phyloP scores from a whole-genome alignment of 495 filamentous ascomycete genomes.

The Penicillium cataractarum region DNA sequence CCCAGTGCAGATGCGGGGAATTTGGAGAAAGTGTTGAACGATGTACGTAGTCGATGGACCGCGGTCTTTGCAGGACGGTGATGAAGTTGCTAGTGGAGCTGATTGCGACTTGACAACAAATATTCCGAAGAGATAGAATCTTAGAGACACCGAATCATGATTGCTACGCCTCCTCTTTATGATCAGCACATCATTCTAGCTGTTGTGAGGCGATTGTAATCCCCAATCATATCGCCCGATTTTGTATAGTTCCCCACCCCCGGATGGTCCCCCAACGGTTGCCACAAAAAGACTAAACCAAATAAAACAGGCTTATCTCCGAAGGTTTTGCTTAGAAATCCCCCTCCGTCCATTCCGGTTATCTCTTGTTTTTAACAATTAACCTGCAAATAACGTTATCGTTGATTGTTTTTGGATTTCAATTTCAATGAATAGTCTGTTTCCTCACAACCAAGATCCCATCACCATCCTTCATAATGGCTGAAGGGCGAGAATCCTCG shows the following conservation, averaged over 20 bases:
- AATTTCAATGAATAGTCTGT: not conserved
- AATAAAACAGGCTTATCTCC: conserved; percentile 9
- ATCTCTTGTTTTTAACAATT: not conserved
- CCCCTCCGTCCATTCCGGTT: conserved; percentile 17
- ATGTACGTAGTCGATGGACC: conserved; percentile 24
- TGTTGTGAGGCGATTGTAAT: not conserved
- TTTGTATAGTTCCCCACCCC: not conserved
- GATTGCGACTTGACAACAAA: not conserved
- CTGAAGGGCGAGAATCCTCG: conserved; percentile 29
- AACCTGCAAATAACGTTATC: not conserved
- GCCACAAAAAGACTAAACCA: not conserved
- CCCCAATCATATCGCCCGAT: not conserved
- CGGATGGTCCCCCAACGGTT: not conserved
- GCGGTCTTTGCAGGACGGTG: conserved; percentile 23
- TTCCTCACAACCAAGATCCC: not conserved
- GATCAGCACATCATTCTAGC: not conserved
- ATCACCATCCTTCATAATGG: conserved; percentile 3
- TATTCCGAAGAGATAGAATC: not conserved
- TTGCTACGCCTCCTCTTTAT: no score
- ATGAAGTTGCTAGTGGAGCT: not conserved
- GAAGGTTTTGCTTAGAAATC: conserved; percentile 27
- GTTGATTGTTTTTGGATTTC: not conserved
- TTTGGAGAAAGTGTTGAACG: conserved; percentile 25
- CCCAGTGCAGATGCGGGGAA: conserved; percentile 11
- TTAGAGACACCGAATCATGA: not conserved